Evolutionary conservation across 257 asterid species (phyloP), one percentile per base, ranked within the genome.

Genomic region (Knoxia roxburghii): DNA sequence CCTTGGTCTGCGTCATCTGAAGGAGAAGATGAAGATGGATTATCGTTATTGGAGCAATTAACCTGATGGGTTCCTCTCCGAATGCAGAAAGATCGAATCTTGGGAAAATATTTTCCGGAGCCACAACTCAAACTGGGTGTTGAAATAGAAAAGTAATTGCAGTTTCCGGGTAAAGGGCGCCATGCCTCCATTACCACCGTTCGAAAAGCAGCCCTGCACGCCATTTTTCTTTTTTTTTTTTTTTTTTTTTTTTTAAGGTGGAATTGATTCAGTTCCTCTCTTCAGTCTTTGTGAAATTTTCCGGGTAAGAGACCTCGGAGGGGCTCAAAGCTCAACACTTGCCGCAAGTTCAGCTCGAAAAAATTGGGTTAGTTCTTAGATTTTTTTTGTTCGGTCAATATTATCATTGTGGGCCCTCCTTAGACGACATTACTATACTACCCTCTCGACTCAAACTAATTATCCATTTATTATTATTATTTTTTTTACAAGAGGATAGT

Each of bases 1-100:
- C 77, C 88, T 69, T 77, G 95, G 52, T 85, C 95, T n/a, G 81
- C 68, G 75, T 84, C 95, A 61, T 83, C 89, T 59, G 54, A 27
- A 12, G 68, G 20, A 46, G 57, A 35, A 70, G 43, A 7, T 58
- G 60, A 37, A 70, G 83, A 73, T 21, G 83, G 76, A 76, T 73
- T 73, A 46, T 72, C 87, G 67, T 65, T 46, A 21, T 69, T 76
- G 26, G 87, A 84, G 82, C 89, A 86, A 75, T 73, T 82, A 35
- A 72, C 53, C 65, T 65, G 62, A 21, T 51, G 83, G 61, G 37
- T 52, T 54, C 70, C 68, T 45, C 79, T 75, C 6, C 73, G 62
- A 66, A 75, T 61, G 63, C 61, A 73, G 37, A 74, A 73, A 64
- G 48, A 58, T 66, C 68, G 80, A 33, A 68, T 66, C 68, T 61